Evolutionary conservation across 148 eudicot genomes (phyloP), one percentile per base, ranked within the genome.

Genomic region (Cornus florida): DNA sequence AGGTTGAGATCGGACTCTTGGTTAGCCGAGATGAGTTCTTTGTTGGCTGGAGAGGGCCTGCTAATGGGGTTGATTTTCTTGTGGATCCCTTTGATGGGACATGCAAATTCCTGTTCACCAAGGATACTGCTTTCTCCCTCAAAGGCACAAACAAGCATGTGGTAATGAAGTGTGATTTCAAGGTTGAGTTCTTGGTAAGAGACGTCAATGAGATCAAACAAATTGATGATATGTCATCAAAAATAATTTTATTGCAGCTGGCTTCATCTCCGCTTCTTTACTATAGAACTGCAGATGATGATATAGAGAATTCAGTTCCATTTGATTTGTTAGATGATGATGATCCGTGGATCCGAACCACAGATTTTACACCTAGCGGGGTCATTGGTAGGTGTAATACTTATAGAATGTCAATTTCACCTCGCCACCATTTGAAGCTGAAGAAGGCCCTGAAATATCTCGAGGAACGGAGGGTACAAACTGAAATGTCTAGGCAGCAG

Each of bases 281-380:
- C 74, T 95, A 92, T 69, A 84, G 99, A 82, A 93, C 97, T 14
- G 99, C 97, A 0, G 97, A 93, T 80, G 99, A 95, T 69, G 99
- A 95, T 74, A 86, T 95, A 53, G 84, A 75, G 73, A 87, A 72
- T 23, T 72, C 97, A 0, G 89, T 88, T 70, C 89, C 97, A 1
- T 92, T 78, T 83, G 92, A 92, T 79, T 70, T 92, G 77, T 83
- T 95, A 74, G 99, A 95, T 75, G 99, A 95, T 68, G 97, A 95
- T 81, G 99, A 95, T 83, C 97, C 97, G 32, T 95, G 99, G 99
- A 92, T 93, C 41, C 85, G 99, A 23, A 93, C 97, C 24, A 90
- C 87, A 0, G 97, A 95, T 87, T 90, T 93, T 80, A 90, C 93
- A 0, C 82, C 82, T 0, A 81, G 90, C 81, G 94, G 94, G 50